These are phyloP conservation scores for Kwoniella pini DNA, from an alignment of 768 basidiomycete species.

Conservation along the genomic window DNA sequence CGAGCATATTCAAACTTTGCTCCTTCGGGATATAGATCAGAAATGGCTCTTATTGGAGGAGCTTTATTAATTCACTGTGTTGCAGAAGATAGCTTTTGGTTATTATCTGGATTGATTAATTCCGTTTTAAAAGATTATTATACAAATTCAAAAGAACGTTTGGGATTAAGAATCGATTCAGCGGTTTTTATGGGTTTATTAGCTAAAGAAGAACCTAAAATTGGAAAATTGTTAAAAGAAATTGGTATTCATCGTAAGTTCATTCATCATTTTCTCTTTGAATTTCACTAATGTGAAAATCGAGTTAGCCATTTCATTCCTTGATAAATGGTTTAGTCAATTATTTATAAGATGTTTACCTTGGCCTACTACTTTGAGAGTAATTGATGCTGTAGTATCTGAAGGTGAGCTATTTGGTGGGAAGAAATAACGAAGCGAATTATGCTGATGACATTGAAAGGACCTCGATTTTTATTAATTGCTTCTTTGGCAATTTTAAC, in stretches of 20 bases:
- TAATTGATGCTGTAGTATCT: constrained; percentile 44
- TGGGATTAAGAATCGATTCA: constrained; percentile 35
- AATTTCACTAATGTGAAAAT: too few species aligned
- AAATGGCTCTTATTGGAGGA: constrained; percentile 42
- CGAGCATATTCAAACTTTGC: constrained; percentile 44
- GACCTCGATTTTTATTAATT: constrained; percentile 44
- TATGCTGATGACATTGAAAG: constrained; percentile 9
- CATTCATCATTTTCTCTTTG: neutral
- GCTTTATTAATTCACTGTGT: constrained; percentile 48
- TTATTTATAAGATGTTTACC: constrained; percentile 47
- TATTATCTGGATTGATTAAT: constrained; percentile 44
- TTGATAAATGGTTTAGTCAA: constrained; percentile 43
- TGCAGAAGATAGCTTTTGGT: constrained; percentile 51
- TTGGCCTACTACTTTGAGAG: constrained; percentile 46
- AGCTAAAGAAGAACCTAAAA: constrained; percentile 36
- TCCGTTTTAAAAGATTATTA: constrained; percentile 40
- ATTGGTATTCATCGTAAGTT: constrained; percentile 39
- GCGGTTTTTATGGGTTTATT: constrained; percentile 39
- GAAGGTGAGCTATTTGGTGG: constrained; percentile 32
- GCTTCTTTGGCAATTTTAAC: constrained; percentile 44
- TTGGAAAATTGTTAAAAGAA: constrained; percentile 35
- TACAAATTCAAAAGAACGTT: constrained; percentile 17
- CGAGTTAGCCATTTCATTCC: constrained; percentile 44
- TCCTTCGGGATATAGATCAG: constrained; percentile 33
- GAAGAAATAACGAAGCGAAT: neutral